These are phyloP conservation scores for Penicillium nucicola DNA, from an alignment of 495 filamentous ascomycete species.

Conservation along the genomic window DNA sequence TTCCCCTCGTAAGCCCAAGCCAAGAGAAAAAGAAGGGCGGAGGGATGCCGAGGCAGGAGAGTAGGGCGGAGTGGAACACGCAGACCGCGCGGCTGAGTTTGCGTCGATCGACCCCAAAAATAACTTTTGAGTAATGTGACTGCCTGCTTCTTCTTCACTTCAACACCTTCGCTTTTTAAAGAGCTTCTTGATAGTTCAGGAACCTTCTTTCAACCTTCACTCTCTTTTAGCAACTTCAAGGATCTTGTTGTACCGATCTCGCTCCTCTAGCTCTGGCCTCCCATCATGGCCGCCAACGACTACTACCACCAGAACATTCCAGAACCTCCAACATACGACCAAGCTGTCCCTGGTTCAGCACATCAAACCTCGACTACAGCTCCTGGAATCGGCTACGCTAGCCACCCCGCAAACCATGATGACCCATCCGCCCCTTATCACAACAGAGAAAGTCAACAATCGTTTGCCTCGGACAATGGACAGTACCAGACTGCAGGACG, in stretches of 20 bases:
- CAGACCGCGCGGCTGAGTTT: conserved; percentile 23
- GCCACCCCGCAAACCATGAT: conserved; percentile 22
- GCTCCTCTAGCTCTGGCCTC: conserved; percentile 9
- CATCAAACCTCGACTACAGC: conserved; percentile 26
- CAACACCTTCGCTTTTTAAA: conserved; percentile 3
- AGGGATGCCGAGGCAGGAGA: background rate
- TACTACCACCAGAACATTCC: conserved; percentile 61
- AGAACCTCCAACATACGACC: conserved; percentile 43
- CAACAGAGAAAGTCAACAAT: conserved; percentile 40
- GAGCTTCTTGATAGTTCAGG: background rate
- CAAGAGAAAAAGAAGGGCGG: background rate
- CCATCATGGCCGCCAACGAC: conserved; percentile 77
- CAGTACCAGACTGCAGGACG: conserved; percentile 32
- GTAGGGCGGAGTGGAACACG: no score
- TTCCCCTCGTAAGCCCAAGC: no score
- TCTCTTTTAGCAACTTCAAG: conserved; percentile 2
- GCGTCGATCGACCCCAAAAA: conserved; percentile 27
- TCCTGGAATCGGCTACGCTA: conserved; percentile 29
- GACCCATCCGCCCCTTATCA: conserved; percentile 32
- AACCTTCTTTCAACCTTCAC: background rate
- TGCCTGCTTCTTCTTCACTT: conserved; percentile 16
- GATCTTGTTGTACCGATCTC: background rate
- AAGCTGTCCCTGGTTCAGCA: conserved; percentile 23
- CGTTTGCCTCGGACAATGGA: conserved; percentile 34
- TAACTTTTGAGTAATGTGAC: conserved; percentile 22